phyloP scores from a whole-genome alignment of 1,284 basidiomycete genomes.

The Rhodotorula sp. region DNA sequence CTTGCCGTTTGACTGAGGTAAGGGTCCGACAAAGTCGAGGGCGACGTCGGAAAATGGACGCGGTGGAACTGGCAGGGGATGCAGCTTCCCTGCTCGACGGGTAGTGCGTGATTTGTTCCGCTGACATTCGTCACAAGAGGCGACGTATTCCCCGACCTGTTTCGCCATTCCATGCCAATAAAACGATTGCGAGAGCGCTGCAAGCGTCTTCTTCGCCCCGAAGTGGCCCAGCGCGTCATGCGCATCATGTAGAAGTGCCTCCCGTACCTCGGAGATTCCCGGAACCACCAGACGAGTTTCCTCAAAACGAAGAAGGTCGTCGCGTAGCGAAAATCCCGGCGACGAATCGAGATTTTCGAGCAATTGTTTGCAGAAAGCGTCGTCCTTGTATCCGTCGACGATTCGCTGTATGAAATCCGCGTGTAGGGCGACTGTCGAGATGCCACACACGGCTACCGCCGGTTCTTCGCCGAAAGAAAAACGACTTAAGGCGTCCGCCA shows the following conservation, averaged over 20 bases:
- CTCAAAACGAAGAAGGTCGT: too few species aligned
- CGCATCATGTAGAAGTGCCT: slow-evolving; percentile 43
- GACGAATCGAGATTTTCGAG: background rate
- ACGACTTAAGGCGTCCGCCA: slow-evolving; percentile 40
- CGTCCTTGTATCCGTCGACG: slow-evolving; percentile 42
- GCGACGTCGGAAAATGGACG: background rate
- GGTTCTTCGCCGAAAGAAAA: slow-evolving; percentile 1
- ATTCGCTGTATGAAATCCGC: slow-evolving; percentile 43
- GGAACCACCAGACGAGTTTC: slow-evolving; percentile 43
- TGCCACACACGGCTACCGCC: slow-evolving; percentile 42
- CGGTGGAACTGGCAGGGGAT: slow-evolving; percentile 9
- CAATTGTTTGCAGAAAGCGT: slow-evolving; percentile 44
- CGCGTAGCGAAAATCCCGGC: background rate
- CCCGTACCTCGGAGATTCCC: slow-evolving; percentile 20
- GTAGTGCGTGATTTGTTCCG: slow-evolving; percentile 22
- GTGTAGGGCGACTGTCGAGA: slow-evolving; percentile 49
- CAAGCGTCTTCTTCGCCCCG: slow-evolving; percentile 50
- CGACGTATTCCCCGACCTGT: background rate
- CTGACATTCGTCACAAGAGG: slow-evolving; percentile 26
- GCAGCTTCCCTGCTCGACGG: slow-evolving; percentile 10
- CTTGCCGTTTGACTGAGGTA: slow-evolving; percentile 43
- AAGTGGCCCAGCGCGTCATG: slow-evolving; percentile 51
- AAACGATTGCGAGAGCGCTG: slow-evolving; percentile 43
- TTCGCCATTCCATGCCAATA: slow-evolving; percentile 54
- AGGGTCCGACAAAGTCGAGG: slow-evolving; percentile 47